Base-by-base conservation (phyloP, 805 yeast species). In the Ascoidea asiatica region DNA sequence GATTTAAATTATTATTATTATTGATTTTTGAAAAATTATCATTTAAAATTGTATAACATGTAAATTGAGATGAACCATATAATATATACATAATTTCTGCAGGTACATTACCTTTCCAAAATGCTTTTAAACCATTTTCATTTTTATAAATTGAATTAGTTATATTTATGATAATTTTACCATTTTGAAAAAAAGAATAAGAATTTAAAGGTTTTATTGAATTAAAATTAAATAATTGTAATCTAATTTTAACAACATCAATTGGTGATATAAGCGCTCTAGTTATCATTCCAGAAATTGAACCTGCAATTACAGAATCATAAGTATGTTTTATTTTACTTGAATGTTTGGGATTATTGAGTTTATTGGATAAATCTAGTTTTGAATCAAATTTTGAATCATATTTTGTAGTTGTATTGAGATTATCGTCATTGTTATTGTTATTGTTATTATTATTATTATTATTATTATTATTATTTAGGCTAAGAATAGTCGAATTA, bases 41-140 rank as follows among this genome's bases (percentile, higher is more conserved):
- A 56, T 80, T 84, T 29, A 75, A 60, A 0, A 68, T 56, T 1
- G 87, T 68, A 54, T 81, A 85, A 1, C 84, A 63, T 1, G 90
- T 67, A 62, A 92, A 92, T 59, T 92, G 97, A 0, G 75, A 64
- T 0, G 85, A 85, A 11, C 97, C 96, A 54, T 90, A 92, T 8
- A 83, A 52, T 13, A 90, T 65, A 55, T 92, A 92, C 77, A 92
- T 74, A 37, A 78, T 59, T 50, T 87, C 87, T 0, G 97, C 98
- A 0, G 98, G 95, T 0, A 86, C 70, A 57, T 92, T 92, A 0
- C 98, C 98, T 58, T 88, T 89, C 97, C 97, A 92, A n/a, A 90
- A 66, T 0, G 87, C 90, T 3, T 60, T 48, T 0, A 80, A 38
- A 1, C 95, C 95, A n/a, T n/a, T n/a, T 59, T 90, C 97, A 33